These are phyloP conservation scores for Multifurca ochricompacta DNA, from an alignment of 768 basidiomycete genomes.

Conservation along the genomic window DNA sequence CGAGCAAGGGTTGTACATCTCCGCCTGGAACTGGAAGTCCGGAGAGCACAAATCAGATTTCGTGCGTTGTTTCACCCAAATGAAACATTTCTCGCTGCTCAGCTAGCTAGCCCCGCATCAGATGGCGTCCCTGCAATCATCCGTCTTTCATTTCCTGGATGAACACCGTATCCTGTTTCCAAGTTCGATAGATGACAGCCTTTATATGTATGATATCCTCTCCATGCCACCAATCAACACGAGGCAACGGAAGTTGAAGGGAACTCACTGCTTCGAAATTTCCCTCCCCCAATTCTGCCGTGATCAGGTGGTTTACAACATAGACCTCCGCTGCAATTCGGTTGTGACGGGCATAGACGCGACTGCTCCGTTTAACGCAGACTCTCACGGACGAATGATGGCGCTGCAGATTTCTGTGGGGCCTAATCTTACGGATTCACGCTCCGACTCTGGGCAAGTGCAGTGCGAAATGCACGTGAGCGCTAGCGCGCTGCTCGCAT, in stretches of 20 bases:
- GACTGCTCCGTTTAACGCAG: not conserved
- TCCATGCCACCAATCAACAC: constrained; percentile 1
- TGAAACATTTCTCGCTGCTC: not conserved
- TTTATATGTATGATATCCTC: constrained; percentile 7
- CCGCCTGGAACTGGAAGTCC: constrained; percentile 8
- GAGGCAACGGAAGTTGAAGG: not conserved
- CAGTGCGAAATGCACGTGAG: not conserved
- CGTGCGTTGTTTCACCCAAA: not conserved
- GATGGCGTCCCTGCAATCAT: not conserved
- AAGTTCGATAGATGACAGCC: not conserved
- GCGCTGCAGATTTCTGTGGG: not conserved
- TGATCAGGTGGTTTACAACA: not conserved
- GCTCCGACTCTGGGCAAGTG: not conserved
- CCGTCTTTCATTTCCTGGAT: constrained; percentile 4
- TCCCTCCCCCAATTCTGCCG: not conserved
- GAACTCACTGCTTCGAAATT: constrained; percentile 12
- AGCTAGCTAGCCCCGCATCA: not conserved
- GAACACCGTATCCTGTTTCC: constrained; percentile 11
- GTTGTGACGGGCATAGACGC: not conserved
- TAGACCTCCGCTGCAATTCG: not conserved
- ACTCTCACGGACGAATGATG: not conserved
- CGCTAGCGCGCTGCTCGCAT: not conserved
- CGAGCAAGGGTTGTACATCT: constrained; percentile 9
- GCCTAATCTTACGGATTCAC: not conserved
- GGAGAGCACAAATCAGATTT: constrained; percentile 7